These are phyloP conservation scores for Hypoxylon sp. DNA, from an alignment of 2,329 filamentous ascomycete species.

Conservation along the genomic window DNA sequence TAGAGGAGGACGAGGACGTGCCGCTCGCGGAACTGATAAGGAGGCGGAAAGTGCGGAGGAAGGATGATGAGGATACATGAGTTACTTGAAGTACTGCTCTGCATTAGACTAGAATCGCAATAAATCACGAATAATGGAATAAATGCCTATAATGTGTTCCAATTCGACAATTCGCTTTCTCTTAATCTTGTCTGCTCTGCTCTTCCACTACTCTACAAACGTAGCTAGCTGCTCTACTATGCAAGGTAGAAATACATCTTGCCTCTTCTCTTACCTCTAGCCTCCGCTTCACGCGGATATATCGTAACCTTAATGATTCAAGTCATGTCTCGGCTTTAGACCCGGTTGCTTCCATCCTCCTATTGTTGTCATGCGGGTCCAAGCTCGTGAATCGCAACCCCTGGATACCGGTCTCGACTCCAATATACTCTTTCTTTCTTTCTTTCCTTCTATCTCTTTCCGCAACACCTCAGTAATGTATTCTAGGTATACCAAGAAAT, in stretches of 20 bases:
- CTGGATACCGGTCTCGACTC: not conserved
- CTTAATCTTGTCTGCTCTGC: too few species aligned
- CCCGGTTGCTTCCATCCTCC: slow-evolving; percentile 3
- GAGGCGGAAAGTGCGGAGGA: slow-evolving; percentile 59
- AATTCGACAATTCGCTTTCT: slow-evolving; percentile 19
- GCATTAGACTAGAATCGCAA: not conserved
- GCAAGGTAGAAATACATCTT: slow-evolving; percentile 32
- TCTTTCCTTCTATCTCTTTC: too few species aligned
- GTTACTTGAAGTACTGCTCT: slow-evolving; percentile 5
- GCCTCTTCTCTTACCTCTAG: slow-evolving; percentile 3
- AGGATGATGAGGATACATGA: slow-evolving; percentile 50
- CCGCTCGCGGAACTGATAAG: slow-evolving; percentile 76
- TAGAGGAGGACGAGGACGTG: slow-evolving; percentile 67
- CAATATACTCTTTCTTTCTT: slow-evolving; percentile 4
- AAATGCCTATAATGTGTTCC: slow-evolving; percentile 26
- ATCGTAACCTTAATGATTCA: not conserved
- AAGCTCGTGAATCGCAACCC: slow-evolving; percentile 20
- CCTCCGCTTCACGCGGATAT: slow-evolving; percentile 9
- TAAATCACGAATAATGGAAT: slow-evolving; percentile 20
- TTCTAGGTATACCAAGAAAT: too few species aligned
- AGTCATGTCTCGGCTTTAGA: slow-evolving; percentile 10
- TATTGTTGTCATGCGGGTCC: slow-evolving; percentile 16
- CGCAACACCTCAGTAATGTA: too few species aligned
- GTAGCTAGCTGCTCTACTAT: slow-evolving; percentile 33
- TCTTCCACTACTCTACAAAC: slow-evolving; percentile 22